Percentiles rank a stretch among this genome's conserved stretches.
These are phyloP conservation scores for Phlegmacium glaucopus DNA, from an alignment of 768 basidiomycete species.

Conservation along the genomic window DNA sequence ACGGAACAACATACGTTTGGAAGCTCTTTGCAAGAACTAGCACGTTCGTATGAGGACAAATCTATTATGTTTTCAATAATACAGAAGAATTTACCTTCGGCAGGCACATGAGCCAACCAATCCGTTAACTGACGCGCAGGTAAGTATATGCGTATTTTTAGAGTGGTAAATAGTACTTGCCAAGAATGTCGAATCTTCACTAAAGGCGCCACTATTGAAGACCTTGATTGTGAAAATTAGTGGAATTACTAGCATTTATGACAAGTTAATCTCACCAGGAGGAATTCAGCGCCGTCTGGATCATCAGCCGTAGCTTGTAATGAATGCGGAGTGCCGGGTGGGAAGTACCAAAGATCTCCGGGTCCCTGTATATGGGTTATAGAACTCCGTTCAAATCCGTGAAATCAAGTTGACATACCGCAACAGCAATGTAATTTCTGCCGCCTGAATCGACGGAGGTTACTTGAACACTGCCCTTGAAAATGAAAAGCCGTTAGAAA, in stretches of 20 bases:
- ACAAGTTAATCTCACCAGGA: slow-evolving; percentile 27
- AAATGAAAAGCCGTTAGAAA: too few species aligned
- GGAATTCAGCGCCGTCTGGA: slow-evolving; percentile 48
- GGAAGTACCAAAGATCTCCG: slow-evolving; percentile 57
- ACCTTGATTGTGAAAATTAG: slow-evolving; percentile 14
- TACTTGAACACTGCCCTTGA: slow-evolving; percentile 45
- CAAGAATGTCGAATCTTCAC: slow-evolving; percentile 46
- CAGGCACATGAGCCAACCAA: slow-evolving; percentile 55
- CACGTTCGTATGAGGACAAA: slow-evolving; percentile 18
- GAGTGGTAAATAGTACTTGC: too few species aligned
- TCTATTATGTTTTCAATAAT: neutral
- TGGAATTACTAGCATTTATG: neutral
- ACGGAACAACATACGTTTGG: too few species aligned
- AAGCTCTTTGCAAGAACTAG: slow-evolving; percentile 59
- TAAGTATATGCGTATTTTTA: too few species aligned
- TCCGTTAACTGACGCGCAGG: too few species aligned
- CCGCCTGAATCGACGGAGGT: slow-evolving; percentile 49
- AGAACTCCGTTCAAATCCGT: neutral
- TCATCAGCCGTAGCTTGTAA: slow-evolving; percentile 48
- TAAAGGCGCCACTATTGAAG: slow-evolving; percentile 38
- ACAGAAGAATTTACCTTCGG: slow-evolving; percentile 9
- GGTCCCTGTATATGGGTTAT: slow-evolving; percentile 8
- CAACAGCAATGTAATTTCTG: slow-evolving; percentile 46
- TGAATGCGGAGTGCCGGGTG: slow-evolving; percentile 52
- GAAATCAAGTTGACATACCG: slow-evolving; percentile 30